Evolutionary conservation across 2,329 filamentous ascomycete genomes (phyloP), one percentile per base, ranked within the genome.

Genomic region (Fusarium bulbicola): DNA sequence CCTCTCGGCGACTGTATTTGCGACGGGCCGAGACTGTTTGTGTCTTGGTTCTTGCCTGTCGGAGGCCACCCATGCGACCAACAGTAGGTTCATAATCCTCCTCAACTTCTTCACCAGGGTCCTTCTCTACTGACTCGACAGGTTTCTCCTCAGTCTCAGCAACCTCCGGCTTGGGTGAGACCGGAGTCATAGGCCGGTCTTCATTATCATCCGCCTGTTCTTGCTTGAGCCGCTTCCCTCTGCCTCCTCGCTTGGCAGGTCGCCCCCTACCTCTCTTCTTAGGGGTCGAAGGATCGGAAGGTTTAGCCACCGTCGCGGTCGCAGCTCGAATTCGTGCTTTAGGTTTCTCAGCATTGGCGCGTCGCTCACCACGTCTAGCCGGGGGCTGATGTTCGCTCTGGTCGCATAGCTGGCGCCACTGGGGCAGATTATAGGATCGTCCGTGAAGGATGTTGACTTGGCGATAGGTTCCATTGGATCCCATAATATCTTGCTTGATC

Each of bases 401-500:
- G 72, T 98, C 93, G 80, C 95, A 98, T 43, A 98, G 87, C 62
- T 93, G 90, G 75, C 95, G 94, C 96, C 96, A 99, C 82, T 99
- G 95, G 2, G 95, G 95, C 9, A 99, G 86, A 76, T 98, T 99
- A 85, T 99, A 99, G 20, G 95, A 95, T 80, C 96, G 90, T 81
- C 97, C 94, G 83, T 98, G 97, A 78, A 98, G 92, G 67, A 99
- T 95, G 80, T 99, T 99, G 79, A 96, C 94, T 82, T 99, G 96
- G 40, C 95, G 95, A 81, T 98, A 99, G 63, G 94, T 97, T 63
- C 96, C 97, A 80, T 95, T 94, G 58, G 93, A 94, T 46, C 96
- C 96, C 87, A 97, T 95, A 78, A 99, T 99, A 78, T 99, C 96
- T 82, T 99, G 96, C 80, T 95, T 97, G 81, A 99, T 98, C 7